These are phyloP conservation scores for Starmera quercuum DNA, from an alignment of 805 yeast species.

Conservation along the genomic window DNA sequence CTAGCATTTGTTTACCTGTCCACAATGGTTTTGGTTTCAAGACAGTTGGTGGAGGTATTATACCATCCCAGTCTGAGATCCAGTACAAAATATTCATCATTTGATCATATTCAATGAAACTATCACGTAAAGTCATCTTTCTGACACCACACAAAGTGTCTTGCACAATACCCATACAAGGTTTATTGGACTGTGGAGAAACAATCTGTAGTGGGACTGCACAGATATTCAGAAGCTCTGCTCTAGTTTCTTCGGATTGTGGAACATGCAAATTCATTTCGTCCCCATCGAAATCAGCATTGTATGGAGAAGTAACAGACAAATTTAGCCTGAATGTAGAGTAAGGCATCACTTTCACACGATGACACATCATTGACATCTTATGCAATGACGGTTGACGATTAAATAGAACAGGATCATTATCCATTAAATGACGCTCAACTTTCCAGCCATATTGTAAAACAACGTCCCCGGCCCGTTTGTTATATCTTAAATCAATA, in stretches of 20 bases:
- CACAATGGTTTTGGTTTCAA: slow-evolving; percentile 92
- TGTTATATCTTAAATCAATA: slow-evolving; percentile 93
- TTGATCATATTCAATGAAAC: slow-evolving; percentile 82
- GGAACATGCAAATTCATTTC: slow-evolving; percentile 99
- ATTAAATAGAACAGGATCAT: slow-evolving; percentile 95
- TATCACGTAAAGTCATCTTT: slow-evolving; percentile 89
- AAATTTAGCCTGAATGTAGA: slow-evolving; percentile 94
- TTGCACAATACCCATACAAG: slow-evolving; percentile 99
- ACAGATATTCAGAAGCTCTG: slow-evolving; percentile 89
- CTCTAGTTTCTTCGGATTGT: slow-evolving; percentile 95
- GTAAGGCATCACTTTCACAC: slow-evolving; percentile 98
- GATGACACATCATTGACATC: slow-evolving; percentile 99
- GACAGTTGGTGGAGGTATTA: slow-evolving; percentile 91
- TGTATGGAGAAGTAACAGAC: slow-evolving; percentile 98
- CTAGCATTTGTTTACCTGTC: slow-evolving; percentile 94
- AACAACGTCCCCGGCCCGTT: slow-evolving; percentile 97
- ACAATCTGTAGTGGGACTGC: slow-evolving; percentile 98
- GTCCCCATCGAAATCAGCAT: slow-evolving; percentile 99
- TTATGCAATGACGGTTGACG: slow-evolving; percentile 99
- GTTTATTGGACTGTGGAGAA: slow-evolving; percentile 97
- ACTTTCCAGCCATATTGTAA: slow-evolving; percentile 99
- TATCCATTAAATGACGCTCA: slow-evolving; percentile 95
- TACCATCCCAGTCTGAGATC: slow-evolving; percentile 99
- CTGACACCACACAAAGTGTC: slow-evolving; percentile 97
- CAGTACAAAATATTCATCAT: slow-evolving; percentile 95